Conservation (phyloP, 345 rosid species). For the Hibiscus tridactylites region DNA sequence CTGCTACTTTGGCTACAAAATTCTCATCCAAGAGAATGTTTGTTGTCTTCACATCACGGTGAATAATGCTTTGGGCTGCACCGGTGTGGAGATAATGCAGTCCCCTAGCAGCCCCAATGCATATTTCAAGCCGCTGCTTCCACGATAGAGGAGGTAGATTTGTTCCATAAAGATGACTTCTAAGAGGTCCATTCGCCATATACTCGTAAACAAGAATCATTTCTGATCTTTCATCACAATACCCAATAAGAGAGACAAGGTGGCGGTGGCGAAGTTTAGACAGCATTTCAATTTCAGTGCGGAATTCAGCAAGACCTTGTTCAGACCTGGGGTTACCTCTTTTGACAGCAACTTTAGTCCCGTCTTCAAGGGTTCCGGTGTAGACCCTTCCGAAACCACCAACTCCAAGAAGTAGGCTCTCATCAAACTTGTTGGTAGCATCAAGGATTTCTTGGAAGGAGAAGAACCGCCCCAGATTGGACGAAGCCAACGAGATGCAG, state of each 20-base stretch:
- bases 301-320: slow-evolving; percentile 95
- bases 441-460: slow-evolving; percentile 82
- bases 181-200: slow-evolving; percentile 98
- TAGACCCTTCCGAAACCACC: slow-evolving; percentile 97
- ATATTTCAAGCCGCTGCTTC: slow-evolving; percentile 93
- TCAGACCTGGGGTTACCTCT: slow-evolving; percentile 97
- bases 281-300: slow-evolving; percentile 93
- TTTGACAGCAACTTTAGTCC: slow-evolving; percentile 81
- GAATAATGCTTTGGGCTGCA: slow-evolving; percentile 90
- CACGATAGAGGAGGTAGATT: slow-evolving; percentile 80
- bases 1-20: slow-evolving; percentile 91
- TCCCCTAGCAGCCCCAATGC: slow-evolving; percentile 97
- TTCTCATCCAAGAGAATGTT: slow-evolving; percentile 90
- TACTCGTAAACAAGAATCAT: slow-evolving; percentile 90
- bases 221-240: slow-evolving; percentile 90
- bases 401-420: slow-evolving; percentile 78
- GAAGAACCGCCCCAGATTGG: slow-evolving; percentile 71
- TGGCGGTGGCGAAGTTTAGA: slow-evolving; percentile 95
- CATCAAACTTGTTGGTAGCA: slow-evolving; percentile 86
- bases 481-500: slow-evolving; percentile 67
- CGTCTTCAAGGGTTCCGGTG: slow-evolving; percentile 83
- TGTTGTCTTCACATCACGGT: slow-evolving; percentile 94
- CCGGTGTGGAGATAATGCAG: slow-evolving; percentile 97
- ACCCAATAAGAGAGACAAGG: slow-evolving; percentile 87
- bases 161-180: slow-evolving; percentile 94